phyloP scores from a whole-genome alignment of 2,329 filamentous ascomycete species.

The Diplocarpon rosae region DNA sequence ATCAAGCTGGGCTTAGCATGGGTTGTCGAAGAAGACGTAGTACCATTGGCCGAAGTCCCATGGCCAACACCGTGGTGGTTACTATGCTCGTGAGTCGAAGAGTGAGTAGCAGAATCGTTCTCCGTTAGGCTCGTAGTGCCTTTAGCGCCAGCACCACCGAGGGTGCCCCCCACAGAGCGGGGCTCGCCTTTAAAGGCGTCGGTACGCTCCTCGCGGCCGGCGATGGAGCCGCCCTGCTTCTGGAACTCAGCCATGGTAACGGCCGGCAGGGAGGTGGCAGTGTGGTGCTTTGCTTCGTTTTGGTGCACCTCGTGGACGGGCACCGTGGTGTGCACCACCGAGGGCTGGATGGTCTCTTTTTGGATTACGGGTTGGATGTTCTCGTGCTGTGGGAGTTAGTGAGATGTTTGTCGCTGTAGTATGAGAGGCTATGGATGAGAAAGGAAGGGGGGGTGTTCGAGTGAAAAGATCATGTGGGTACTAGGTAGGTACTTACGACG shows the following conservation, averaged over 20 bases:
- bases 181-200: slow-evolving; percentile 54
- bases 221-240: slow-evolving; percentile 40
- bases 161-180: slow-evolving; percentile 31
- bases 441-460: too few species aligned
- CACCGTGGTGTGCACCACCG: slow-evolving; percentile 59
- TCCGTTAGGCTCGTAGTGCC: slow-evolving; percentile 24
- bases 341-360: slow-evolving; percentile 56
- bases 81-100: background rate
- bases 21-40: too few species aligned
- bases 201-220: slow-evolving; percentile 42
- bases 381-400: slow-evolving; percentile 23
- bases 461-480: too few species aligned
- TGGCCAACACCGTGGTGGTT: too few species aligned
- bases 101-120: slow-evolving; percentile 4
- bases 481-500: too few species aligned
- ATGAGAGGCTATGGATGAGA: too few species aligned
- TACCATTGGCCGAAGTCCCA: too few species aligned
- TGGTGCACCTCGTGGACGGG: slow-evolving; percentile 65
- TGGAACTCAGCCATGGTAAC: slow-evolving; percentile 55
- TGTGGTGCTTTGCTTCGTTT: slow-evolving; percentile 54
- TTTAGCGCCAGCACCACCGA: slow-evolving; percentile 21
- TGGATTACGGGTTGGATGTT: slow-evolving; percentile 59
- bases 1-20: slow-evolving; percentile 38
- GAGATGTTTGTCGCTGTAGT: too few species aligned
- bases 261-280: slow-evolving; percentile 49